These are phyloP conservation scores for Aspergillus novofumigatus DNA, from an alignment of 2,329 filamentous ascomycete species.

Conservation along the genomic window DNA sequence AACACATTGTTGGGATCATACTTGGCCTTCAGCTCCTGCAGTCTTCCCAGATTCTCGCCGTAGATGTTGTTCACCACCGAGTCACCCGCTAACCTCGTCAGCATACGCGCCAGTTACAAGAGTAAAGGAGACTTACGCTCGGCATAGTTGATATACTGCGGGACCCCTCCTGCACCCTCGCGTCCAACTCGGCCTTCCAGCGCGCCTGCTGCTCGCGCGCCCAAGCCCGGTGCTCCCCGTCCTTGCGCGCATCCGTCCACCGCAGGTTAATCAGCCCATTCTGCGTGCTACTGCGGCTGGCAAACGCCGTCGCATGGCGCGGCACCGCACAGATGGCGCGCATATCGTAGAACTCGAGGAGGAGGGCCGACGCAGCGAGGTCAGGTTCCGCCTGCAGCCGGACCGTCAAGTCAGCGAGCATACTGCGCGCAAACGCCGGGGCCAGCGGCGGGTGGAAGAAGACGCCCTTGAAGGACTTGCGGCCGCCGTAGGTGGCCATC, in stretches of 20 bases:
- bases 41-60: slow-evolving; percentile 39
- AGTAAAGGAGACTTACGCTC: slow-evolving; percentile 22
- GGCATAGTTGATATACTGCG: slow-evolving; percentile 36
- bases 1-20: slow-evolving; percentile 48
- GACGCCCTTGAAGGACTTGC: slow-evolving; percentile 43
- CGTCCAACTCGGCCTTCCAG: slow-evolving; percentile 23
- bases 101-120: background rate
- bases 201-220: slow-evolving; percentile 32
- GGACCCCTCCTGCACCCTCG: slow-evolving; percentile 15
- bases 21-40: slow-evolving; percentile 42
- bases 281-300: slow-evolving; percentile 44
- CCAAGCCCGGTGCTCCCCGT: slow-evolving; percentile 36
- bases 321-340: slow-evolving; percentile 36
- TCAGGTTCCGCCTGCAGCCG: slow-evolving; percentile 26
- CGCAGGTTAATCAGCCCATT: slow-evolving; percentile 41
- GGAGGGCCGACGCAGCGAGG: slow-evolving; percentile 26
- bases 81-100: slow-evolving; percentile 27
- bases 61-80: slow-evolving; percentile 38
- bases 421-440: slow-evolving; percentile 26
- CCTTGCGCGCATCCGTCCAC: slow-evolving; percentile 40
- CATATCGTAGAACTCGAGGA: slow-evolving; percentile 44
- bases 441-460: slow-evolving; percentile 44
- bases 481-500: slow-evolving; percentile 36
- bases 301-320: slow-evolving; percentile 40
- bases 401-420: slow-evolving; percentile 28